A percentile compares a stretch with the other conserved stretches of the same genome.
phyloP scores from a whole-genome alignment of 1,284 basidiomycete species.

The Mycosarcoma mackinlayi region DNA sequence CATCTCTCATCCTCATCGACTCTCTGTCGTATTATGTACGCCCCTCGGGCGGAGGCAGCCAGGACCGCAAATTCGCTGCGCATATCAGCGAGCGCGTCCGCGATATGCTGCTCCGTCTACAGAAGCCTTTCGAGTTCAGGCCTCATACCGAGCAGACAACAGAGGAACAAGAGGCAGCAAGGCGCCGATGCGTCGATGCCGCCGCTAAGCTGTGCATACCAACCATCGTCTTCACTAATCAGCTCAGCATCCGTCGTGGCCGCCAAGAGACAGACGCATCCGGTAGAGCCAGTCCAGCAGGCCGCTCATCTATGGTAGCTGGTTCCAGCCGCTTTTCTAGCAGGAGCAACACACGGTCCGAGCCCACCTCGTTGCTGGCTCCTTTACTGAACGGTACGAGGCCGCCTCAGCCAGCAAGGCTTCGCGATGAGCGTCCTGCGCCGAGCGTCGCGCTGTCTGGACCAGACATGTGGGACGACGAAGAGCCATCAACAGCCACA shows the following conservation, averaged over 20 bases:
- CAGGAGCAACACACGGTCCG: constrained; percentile 7
- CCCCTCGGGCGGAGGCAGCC: constrained; percentile 9
- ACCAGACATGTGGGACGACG: constrained; percentile 42
- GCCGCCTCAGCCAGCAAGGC: constrained; percentile 19
- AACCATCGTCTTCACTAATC: constrained; percentile 44
- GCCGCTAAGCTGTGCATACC: constrained; percentile 31
- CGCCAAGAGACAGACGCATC: constrained; percentile 14
- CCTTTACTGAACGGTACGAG: constrained; percentile 29
- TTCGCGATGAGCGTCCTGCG: constrained; percentile 27
- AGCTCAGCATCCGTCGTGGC: constrained; percentile 28
- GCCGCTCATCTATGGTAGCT: neutral
- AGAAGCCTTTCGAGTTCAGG: constrained; percentile 31
- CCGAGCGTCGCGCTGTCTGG: constrained; percentile 38
- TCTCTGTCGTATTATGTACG: constrained; percentile 42
- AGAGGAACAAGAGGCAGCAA: constrained; percentile 12
- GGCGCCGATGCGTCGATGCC: constrained; percentile 6
- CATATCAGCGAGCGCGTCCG: constrained; percentile 25
- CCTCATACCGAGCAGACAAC: constrained; percentile 2
- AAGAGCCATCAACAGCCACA: constrained; percentile 4
- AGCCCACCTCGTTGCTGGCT: constrained; percentile 25
- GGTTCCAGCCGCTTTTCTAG: constrained; percentile 3
- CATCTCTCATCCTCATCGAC: constrained; percentile 41
- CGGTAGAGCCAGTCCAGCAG: constrained; percentile 12
- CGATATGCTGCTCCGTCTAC: constrained; percentile 30
- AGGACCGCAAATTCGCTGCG: constrained; percentile 30